Base-by-base conservation (phyloP, 495 filamentous ascomycete species). In the Aspergillus sclerotioniger region DNA sequence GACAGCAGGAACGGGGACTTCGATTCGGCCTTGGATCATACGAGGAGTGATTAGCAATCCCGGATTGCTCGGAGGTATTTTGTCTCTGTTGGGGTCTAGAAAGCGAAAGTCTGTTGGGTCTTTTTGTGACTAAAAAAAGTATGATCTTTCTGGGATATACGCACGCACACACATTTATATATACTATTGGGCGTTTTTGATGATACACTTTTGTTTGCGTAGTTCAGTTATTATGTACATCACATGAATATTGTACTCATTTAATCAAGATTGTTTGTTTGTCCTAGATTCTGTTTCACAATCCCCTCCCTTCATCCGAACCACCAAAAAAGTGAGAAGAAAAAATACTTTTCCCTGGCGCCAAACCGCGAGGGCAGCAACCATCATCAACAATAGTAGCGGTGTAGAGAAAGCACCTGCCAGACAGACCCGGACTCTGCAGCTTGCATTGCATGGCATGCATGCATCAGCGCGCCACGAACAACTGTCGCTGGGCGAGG, bases 351-450 rank as follows among this genome's bases (percentile, higher is more conserved):
- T 39, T 53, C 9, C n/a, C 41, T 25, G 25, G 25, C 25, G 25
- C 25, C 25, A 25, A 25, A 25, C 25, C 25, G 25, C 25, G 25
- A 25, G 25, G 25, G 25, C 25, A 25, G 25, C 25, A 25, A 5
- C 25, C 37, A 41, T 41, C 37, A 41, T 41, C 37, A 61, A 45
- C 45, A 50, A 52, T 49, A 59, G 47, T 61, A 56, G 58, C 58
- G 58, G 58, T 60, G 58, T 56, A 54, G 53, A 35, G 43, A 39
- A 39, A 45, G 32, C 45, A 48, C 31, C 44, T 48, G 54, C 28
- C 35, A 21, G 17, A 16, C 21, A 8, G 17, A 8, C 16, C 44
- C 19, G 25, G 44, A 20, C 7, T 46, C 25, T 17, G 44, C 44
- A 20, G 44, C 44, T 20, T 20, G 25, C 25, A 25, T 25, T 46